phyloP scores from a whole-genome alignment of 129 eudicot species.

The Apium graveolens region DNA sequence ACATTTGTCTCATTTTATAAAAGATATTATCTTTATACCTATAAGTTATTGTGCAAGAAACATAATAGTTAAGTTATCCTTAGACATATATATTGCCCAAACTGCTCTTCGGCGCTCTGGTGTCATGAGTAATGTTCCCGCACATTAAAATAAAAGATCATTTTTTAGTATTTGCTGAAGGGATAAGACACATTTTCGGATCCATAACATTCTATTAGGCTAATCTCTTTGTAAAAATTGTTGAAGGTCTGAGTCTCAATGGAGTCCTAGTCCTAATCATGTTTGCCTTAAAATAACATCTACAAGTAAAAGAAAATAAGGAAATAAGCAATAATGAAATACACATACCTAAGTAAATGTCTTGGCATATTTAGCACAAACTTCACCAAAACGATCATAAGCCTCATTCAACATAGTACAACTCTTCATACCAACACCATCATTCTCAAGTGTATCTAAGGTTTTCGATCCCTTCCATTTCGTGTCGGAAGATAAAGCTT shows the following conservation, averaged over 20 bases:
- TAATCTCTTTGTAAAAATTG: too few relatives aligned
- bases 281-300: not conserved
- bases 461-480: not conserved
- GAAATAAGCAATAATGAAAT: not conserved
- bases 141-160: not conserved
- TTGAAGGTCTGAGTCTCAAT: not conserved
- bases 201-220: not conserved
- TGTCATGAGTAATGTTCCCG: constrained; percentile 13
- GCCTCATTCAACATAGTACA: constrained; percentile 75
- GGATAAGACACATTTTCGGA: not conserved
- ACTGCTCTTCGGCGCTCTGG: constrained; percentile 14
- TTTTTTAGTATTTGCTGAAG: not conserved
- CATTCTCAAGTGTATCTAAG: constrained; percentile 11
- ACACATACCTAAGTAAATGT: constrained; percentile 76
- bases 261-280: not conserved
- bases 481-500: not conserved
- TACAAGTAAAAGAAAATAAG: not conserved
- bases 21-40: not conserved
- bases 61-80: not conserved
- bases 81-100: constrained; percentile 8
- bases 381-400: constrained; percentile 95
- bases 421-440: constrained; percentile 51
- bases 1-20: not conserved
- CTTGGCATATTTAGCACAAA: constrained; percentile 98
- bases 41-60: not conserved